Evolutionary conservation across 306 rosid genomes (phyloP), one percentile per base, ranked within the genome.

Genomic region (Mimosa bimucronata): DNA sequence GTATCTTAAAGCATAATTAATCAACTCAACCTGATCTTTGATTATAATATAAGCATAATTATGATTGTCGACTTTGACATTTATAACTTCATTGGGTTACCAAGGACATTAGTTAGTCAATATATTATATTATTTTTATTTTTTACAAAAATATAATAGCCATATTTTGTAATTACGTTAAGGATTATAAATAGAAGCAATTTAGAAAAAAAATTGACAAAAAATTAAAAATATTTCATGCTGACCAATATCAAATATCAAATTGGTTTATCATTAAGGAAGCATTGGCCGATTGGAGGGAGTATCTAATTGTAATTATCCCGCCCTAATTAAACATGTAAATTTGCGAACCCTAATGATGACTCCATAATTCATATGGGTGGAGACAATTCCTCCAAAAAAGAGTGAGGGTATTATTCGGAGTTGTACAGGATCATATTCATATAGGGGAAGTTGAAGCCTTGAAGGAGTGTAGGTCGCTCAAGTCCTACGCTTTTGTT

Each of bases 371-470:
- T 21, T 37, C 18, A n/a, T 23, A 2, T 2, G 19, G 74, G 74
- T 26, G 74, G 8, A 23, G 74, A 23, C 19, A n/a, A 8, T 6
- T 21, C 4, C 14, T 37, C 11, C 30, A 21, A 28, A 67, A n/a
- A 13, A 4, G 11, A n/a, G 73, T n/a, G 44, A n/a, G n/a, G n/a
- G n/a, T n/a, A 70, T 14, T 44, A 14, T 30, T 3, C 30, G 1
- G 45, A 21, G 10, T 0, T 12, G 77, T 53, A 34, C 13, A 2
- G 23, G 66, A 74, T 57, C 26, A 11, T 40, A 12, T n/a, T n/a
- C n/a, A n/a, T n/a, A n/a, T 23, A 25, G 57, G 38, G 23, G 62
- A 37, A 75, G 69, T 75, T 58, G 38, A n/a, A n/a, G n/a, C n/a
- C n/a, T n/a, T 34, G 38, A 6, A 5, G 5, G 37, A 34, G 38